Conservation (phyloP, 225 moss, liverwort and hornwort genomes). For the Marchantia paleacea region DNA sequence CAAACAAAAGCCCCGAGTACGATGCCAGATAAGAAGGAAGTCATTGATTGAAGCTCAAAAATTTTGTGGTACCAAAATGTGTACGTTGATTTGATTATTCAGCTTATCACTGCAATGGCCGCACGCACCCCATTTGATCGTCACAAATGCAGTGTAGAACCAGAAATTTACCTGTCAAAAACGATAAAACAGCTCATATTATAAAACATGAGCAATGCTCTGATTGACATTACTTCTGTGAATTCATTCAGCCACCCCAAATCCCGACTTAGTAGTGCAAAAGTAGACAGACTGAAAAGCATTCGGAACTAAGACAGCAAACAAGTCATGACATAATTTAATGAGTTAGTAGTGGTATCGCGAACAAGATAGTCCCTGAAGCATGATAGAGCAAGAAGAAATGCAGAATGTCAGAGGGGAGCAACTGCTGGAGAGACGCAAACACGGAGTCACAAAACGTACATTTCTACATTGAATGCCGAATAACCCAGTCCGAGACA, state of each 20-base stretch:
- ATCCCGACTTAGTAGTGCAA: neutral
- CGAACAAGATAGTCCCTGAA: neutral
- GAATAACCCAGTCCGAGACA: neutral
- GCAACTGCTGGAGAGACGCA: constrained; percentile 2
- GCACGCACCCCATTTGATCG: constrained; percentile 15
- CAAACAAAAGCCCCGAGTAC: neutral
- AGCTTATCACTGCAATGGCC: constrained; percentile 5
- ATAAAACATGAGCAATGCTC: neutral
- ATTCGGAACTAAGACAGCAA: neutral
- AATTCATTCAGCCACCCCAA: neutral
- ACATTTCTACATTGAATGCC: neutral
- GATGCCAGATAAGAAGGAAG: neutral
- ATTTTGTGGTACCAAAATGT: neutral
- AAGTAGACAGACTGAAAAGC: neutral
- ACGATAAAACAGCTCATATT: neutral
- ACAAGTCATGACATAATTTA: too few species aligned
- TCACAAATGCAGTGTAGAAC: constrained; percentile 8
- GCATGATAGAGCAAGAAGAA: neutral
- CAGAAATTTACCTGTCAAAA: constrained; percentile 13
- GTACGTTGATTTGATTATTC: neutral
- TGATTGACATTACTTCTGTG: too few species aligned
- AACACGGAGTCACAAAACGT: neutral
- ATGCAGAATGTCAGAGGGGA: neutral
- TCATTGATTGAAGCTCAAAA: neutral
- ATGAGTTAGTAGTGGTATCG: neutral